Evolutionary conservation across 495 filamentous ascomycete species (phyloP).

Genomic region (Penicillium macrosclerotiorum): DNA sequence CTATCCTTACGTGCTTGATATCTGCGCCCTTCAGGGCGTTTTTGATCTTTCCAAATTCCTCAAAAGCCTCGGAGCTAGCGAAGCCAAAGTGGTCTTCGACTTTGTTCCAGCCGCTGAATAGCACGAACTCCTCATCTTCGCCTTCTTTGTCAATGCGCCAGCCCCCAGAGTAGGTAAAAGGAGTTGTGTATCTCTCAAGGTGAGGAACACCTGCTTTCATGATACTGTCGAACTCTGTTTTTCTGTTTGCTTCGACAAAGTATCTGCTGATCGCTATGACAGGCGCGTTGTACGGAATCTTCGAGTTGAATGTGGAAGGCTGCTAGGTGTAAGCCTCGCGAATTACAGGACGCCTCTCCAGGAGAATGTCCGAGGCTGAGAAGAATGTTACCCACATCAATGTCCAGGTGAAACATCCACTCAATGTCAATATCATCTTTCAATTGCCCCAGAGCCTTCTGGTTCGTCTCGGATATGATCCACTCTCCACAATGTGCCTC

Average conservation of each 20-base stretch:
- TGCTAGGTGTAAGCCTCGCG: no score
- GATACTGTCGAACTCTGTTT: slow-evolving; percentile 33
- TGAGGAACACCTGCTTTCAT: slow-evolving; percentile 29
- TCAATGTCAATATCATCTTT: slow-evolving; percentile 40
- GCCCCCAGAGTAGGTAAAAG: slow-evolving; percentile 36
- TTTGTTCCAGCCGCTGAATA: slow-evolving; percentile 50
- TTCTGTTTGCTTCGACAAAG: slow-evolving; percentile 40
- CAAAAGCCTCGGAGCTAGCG: slow-evolving; percentile 31
- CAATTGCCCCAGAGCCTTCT: slow-evolving; percentile 39
- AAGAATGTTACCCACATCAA: slow-evolving; percentile 22
- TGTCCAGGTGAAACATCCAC: slow-evolving; percentile 38
- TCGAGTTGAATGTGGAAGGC: background rate
- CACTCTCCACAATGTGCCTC: slow-evolving; percentile 45
- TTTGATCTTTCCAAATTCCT: slow-evolving; percentile 34
- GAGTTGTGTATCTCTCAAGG: slow-evolving; percentile 36
- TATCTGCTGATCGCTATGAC: slow-evolving; percentile 43
- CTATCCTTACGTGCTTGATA: slow-evolving; percentile 37
- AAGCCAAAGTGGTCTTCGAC: slow-evolving; percentile 47
- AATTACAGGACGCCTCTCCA: no score
- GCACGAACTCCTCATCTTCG: slow-evolving; percentile 47
- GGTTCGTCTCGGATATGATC: slow-evolving; percentile 41
- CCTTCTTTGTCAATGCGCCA: slow-evolving; percentile 48
- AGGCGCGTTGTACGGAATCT: slow-evolving; percentile 37
- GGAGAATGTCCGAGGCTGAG: no score
- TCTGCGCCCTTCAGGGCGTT: slow-evolving; percentile 34